These are phyloP conservation scores for Dendrocalamus latiflorus DNA, from an alignment of 202 grass and related monocot species.

Conservation along the genomic window DNA sequence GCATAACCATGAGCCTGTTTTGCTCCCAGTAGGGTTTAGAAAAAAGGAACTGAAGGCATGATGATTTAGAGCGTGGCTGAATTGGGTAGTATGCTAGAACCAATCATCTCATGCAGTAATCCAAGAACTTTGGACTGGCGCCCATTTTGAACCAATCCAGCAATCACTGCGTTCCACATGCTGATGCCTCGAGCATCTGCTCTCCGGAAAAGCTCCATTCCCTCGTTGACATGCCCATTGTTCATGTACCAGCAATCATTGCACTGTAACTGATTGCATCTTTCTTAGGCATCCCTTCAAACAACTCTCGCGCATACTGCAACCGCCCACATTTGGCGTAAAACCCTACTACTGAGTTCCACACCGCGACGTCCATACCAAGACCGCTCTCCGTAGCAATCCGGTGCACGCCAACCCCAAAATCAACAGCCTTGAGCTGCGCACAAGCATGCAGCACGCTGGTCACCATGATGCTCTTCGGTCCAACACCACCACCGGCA, in stretches of 20 bases:
- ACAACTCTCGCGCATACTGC: conserved; percentile 48
- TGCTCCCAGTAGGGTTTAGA: conserved; percentile 45
- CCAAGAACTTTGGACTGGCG: conserved; percentile 30
- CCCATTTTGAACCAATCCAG: conserved; percentile 56
- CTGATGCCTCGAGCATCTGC: conserved; percentile 33
- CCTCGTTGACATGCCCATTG: conserved; percentile 36
- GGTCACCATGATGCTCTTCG: conserved; percentile 31
- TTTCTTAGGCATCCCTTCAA: conserved; percentile 55
- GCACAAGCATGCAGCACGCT: conserved; percentile 58
- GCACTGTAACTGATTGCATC: conserved; percentile 59
- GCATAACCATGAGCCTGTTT: conserved; percentile 62
- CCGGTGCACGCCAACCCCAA: conserved; percentile 42
- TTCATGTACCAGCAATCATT: conserved; percentile 75
- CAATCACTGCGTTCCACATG: conserved; percentile 57
- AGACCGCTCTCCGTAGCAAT: conserved; percentile 40
- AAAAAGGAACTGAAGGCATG: conserved; percentile 49
- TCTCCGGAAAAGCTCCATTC: conserved; percentile 50
- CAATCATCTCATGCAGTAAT: conserved; percentile 51
- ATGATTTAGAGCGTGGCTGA: conserved; percentile 48
- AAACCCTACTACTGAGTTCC: conserved; percentile 61
- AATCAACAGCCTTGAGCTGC: conserved; percentile 51
- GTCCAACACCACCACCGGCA: not conserved
- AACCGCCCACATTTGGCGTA: conserved; percentile 65
- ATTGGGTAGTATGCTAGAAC: conserved; percentile 44
- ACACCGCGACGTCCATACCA: conserved; percentile 29